A percentile compares a stretch with the other conserved stretches of the same genome.
phyloP scores from a whole-genome alignment of 225 moss, liverwort and hornwort genomes.

The Marchantia paleacea region DNA sequence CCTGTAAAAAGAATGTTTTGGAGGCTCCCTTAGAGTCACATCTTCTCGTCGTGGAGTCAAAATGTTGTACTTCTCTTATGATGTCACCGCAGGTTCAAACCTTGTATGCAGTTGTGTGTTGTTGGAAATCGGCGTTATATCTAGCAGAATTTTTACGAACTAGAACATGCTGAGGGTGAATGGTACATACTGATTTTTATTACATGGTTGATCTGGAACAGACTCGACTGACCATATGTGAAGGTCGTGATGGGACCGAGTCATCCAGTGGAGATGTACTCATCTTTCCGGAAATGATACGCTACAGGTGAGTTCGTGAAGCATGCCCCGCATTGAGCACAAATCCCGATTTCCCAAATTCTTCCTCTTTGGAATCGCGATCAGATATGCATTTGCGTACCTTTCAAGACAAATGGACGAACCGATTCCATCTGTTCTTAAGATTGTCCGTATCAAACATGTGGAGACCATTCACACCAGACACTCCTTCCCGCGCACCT shows the following conservation, averaged over 20 bases:
- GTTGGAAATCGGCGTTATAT: no score
- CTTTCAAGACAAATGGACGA: no score
- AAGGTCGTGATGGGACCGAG: constrained; percentile 61
- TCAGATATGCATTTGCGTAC: neutral
- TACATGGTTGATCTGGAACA: constrained; percentile 20
- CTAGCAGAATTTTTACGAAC: no score
- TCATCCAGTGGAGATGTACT: constrained; percentile 82
- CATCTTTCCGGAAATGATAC: constrained; percentile 85
- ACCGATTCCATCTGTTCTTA: no score
- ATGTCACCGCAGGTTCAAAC: neutral
- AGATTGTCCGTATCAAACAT: no score
- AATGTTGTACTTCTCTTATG: neutral
- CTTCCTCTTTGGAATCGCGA: neutral
- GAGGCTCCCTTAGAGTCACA: neutral
- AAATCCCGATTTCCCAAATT: neutral
- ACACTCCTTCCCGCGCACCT: no score
- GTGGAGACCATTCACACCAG: no score
- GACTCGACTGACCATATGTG: constrained; percentile 86
- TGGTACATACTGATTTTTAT: neutral
- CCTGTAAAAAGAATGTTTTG: no score
- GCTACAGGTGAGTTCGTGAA: constrained; percentile 59
- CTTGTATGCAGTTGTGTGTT: neutral
- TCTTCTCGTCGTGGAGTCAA: neutral
- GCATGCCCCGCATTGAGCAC: neutral
- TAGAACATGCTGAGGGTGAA: no score